A percentile compares a stretch with the other conserved stretches of the same genome.
Evolutionary conservation across 257 asterid species (phyloP).

Genomic region (Solanum okadae): DNA sequence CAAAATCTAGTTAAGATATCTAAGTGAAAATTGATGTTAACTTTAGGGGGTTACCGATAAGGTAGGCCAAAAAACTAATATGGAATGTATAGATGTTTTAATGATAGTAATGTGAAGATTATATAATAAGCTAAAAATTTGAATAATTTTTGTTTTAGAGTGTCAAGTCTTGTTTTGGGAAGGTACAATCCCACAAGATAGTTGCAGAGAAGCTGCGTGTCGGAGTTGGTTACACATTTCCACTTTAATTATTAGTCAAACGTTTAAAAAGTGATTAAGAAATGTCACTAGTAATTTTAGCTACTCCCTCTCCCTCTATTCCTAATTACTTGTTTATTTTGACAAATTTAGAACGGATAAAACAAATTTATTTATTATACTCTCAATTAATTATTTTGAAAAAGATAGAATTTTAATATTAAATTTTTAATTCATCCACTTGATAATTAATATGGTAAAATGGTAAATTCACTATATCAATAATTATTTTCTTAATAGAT

Average conservation of each 20-base stretch:
- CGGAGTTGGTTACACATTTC: not conserved
- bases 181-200: slow-evolving; percentile 5
- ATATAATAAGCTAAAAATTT: not conserved
- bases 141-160: not conserved
- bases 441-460: no score
- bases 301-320: no score
- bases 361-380: no score
- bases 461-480: no score
- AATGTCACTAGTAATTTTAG: not conserved
- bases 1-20: rapidly evolving
- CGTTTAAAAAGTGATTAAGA: not conserved
- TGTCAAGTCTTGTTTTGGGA: slow-evolving; percentile 3
- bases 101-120: not conserved
- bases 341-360: rapidly evolving
- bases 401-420: no score
- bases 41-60: rapidly evolving
- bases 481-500: no score
- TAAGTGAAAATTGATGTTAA: no score
- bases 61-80: not conserved
- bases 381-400: no score
- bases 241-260: not conserved
- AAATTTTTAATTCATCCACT: no score
- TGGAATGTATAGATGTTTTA: not conserved
- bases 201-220: not conserved
- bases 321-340: no score